Percentiles rank a stretch among this genome's conserved stretches.
These are phyloP conservation scores for Zygosaccharomyces rouxii DNA, from an alignment of 805 yeast species.

Conservation along the genomic window DNA sequence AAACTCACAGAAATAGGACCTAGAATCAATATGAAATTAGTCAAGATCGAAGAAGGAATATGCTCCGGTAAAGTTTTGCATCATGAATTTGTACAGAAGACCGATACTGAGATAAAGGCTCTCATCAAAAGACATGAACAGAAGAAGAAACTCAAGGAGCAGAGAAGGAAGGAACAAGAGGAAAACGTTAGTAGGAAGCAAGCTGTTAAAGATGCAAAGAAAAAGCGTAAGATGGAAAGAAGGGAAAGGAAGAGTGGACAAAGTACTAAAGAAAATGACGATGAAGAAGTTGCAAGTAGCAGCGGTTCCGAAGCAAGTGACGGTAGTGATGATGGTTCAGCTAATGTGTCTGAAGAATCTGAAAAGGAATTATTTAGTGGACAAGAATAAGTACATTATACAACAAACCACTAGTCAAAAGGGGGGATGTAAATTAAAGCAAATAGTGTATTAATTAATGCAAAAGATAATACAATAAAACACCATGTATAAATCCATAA, in stretches of 20 bases:
- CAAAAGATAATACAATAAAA: constrained; percentile 4
- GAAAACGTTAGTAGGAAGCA: constrained; percentile 72
- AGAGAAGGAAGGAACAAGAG: constrained; percentile 72
- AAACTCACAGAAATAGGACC: constrained; percentile 93
- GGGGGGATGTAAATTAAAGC: constrained; percentile 4
- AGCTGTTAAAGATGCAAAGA: constrained; percentile 68
- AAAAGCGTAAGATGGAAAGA: constrained; percentile 60
- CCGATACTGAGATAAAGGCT: constrained; percentile 52
- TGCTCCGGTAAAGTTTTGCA: constrained; percentile 85
- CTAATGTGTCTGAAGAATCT: constrained; percentile 42
- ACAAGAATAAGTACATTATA: constrained; percentile 29
- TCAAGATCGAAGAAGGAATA: constrained; percentile 89
- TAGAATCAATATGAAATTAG: constrained; percentile 65
- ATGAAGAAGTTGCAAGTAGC: constrained; percentile 18
- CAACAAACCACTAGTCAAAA: neutral
- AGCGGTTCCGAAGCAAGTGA: constrained; percentile 24
- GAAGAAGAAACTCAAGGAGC: constrained; percentile 57
- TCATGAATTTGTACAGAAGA: constrained; percentile 67
- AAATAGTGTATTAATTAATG: constrained; percentile 3
- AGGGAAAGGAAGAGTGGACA: constrained; percentile 36
- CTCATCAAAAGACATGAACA: constrained; percentile 65
- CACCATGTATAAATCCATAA: constrained; percentile 2
- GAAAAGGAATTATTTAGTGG: constrained; percentile 47
- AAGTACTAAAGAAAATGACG: constrained; percentile 26
- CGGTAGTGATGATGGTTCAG: constrained; percentile 36